Percentiles rank a stretch among this genome's conserved stretches.
These are phyloP conservation scores for Crucibulum laeve DNA, from an alignment of 768 basidiomycete genomes.

Conservation along the genomic window DNA sequence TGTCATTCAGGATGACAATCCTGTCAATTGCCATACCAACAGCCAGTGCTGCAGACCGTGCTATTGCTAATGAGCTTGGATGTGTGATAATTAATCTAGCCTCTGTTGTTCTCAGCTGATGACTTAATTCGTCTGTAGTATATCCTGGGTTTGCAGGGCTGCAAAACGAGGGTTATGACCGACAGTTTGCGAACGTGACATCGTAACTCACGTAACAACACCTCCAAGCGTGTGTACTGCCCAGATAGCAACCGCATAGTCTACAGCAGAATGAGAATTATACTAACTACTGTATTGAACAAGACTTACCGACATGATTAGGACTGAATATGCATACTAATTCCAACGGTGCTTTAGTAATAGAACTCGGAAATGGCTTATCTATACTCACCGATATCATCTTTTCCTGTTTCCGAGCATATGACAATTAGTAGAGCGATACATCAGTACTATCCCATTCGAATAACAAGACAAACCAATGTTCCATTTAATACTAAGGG, in stretches of 20 bases:
- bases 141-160: slow-evolving; percentile 64
- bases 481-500: slow-evolving; percentile 39
- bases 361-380: not conserved
- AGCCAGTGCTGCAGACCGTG: slow-evolving; percentile 36
- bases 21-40: slow-evolving; percentile 37
- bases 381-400: slow-evolving; percentile 45
- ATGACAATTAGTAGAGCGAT: slow-evolving; percentile 2
- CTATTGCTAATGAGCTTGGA: slow-evolving; percentile 37
- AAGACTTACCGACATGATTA: slow-evolving; percentile 50
- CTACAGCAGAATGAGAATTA: slow-evolving; percentile 22
- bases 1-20: slow-evolving; percentile 34
- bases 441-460: not conserved
- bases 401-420: slow-evolving; percentile 29
- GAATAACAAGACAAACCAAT: slow-evolving; percentile 39
- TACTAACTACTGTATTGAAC: not conserved
- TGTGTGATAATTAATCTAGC: slow-evolving; percentile 46
- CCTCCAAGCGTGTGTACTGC: slow-evolving; percentile 55
- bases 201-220: slow-evolving; percentile 45
- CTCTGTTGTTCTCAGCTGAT: slow-evolving; percentile 49
- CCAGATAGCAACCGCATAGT: slow-evolving; percentile 55
- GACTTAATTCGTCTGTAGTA: slow-evolving; percentile 49
- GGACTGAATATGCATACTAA: slow-evolving; percentile 62
- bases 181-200: slow-evolving; percentile 10
- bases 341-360: not conserved
- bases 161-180: not conserved